Conservation (phyloP, 148 eudicot species). For the Chenopodium berlandieri region DNA sequence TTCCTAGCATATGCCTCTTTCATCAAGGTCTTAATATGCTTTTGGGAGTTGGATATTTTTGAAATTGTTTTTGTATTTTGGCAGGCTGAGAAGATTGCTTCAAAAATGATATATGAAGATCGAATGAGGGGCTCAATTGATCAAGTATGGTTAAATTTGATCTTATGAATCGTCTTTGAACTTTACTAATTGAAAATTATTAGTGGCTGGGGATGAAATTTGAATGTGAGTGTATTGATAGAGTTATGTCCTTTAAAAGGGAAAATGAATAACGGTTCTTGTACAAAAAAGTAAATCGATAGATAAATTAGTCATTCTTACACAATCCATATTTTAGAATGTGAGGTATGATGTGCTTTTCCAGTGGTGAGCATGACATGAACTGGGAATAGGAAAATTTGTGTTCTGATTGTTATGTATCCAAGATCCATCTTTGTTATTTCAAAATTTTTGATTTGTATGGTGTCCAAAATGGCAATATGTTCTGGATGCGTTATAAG, state of each 20-base stretch:
- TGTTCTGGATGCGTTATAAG: not conserved
- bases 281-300: not conserved
- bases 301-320: not conserved
- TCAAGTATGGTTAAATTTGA: constrained; percentile 52
- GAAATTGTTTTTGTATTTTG: not conserved
- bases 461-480: not conserved
- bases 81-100: constrained; percentile 99
- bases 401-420: not conserved
- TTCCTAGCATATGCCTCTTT: not conserved
- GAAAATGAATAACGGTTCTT: not conserved
- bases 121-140: constrained; percentile 99
- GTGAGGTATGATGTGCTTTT: not conserved
- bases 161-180: not conserved
- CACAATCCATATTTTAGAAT: not conserved
- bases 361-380: not conserved
- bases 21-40: not conserved
- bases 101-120: constrained; percentile 94
- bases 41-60: not conserved
- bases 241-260: not conserved
- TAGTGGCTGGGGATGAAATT: too few relatives aligned
- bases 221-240: not conserved
- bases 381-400: not conserved
- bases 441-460: not conserved
- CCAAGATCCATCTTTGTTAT: not conserved
- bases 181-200: not conserved